Conservation (phyloP, 306 rosid species). For the Clitoria ternatea region DNA sequence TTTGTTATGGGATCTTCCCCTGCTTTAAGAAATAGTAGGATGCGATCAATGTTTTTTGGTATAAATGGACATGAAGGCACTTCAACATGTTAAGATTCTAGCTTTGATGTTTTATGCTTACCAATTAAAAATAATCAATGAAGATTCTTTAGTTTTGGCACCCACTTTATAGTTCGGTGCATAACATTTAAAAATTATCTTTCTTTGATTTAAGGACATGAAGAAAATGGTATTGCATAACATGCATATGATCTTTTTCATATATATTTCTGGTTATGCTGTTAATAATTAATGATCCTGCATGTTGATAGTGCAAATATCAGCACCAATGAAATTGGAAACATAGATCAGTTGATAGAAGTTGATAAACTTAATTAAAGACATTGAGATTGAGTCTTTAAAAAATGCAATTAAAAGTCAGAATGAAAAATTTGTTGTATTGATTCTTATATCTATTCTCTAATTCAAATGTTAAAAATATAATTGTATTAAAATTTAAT, state of each 20-base stretch:
- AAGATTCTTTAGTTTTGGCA: background rate
- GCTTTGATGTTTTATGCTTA: background rate
- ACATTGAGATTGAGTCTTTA: no score
- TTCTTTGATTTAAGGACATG: background rate
- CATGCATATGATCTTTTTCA: background rate
- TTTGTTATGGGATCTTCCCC: slow-evolving; percentile 22
- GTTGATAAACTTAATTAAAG: no score
- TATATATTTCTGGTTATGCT: background rate
- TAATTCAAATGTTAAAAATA: no score
- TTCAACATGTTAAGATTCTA: slow-evolving; percentile 26
- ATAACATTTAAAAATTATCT: background rate
- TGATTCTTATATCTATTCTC: no score
- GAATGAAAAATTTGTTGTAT: no score
- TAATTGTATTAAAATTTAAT: no score
- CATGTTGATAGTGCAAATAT: background rate
- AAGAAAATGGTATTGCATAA: background rate
- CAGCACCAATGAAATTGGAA: no score
- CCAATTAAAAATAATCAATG: background rate
- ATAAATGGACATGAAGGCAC: slow-evolving; percentile 14
- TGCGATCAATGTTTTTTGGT: slow-evolving; percentile 22
- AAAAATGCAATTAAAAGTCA: no score
- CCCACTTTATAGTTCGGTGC: background rate
- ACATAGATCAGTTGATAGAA: no score
- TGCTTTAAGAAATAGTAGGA: slow-evolving; percentile 6
- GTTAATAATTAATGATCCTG: background rate